These are phyloP conservation scores for Trametes meyenii DNA, from an alignment of 768 basidiomycete genomes.

Conservation along the genomic window DNA sequence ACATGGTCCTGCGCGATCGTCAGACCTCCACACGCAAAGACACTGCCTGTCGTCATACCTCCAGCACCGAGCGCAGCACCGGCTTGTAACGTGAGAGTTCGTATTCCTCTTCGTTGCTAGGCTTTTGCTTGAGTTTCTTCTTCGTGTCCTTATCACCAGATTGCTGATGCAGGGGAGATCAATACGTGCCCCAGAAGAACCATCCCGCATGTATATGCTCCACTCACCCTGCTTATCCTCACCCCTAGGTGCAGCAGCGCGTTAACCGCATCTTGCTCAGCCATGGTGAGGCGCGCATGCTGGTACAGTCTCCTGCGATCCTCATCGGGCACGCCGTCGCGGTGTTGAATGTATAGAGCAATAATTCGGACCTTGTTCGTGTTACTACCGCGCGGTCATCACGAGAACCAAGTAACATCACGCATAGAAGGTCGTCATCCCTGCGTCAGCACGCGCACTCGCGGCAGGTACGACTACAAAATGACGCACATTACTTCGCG, in stretches of 20 bases:
- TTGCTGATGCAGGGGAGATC: slow-evolving; percentile 45
- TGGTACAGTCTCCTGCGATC: slow-evolving; percentile 94
- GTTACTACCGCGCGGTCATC: slow-evolving; percentile 52
- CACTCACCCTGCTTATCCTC: slow-evolving; percentile 77
- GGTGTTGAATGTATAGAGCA: slow-evolving; percentile 90
- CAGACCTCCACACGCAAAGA: not conserved
- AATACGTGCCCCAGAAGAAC: slow-evolving; percentile 1
- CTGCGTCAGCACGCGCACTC: slow-evolving; percentile 11
- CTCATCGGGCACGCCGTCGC: slow-evolving; percentile 98
- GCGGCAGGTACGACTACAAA: not conserved
- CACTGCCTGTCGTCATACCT: slow-evolving; percentile 52
- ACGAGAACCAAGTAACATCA: slow-evolving; percentile 5
- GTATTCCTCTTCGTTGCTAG: slow-evolving; percentile 85
- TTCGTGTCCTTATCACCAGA: slow-evolving; percentile 77
- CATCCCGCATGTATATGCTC: not conserved
- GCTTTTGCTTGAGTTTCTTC: slow-evolving; percentile 81
- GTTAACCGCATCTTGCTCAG: slow-evolving; percentile 94
- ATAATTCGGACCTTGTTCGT: slow-evolving; percentile 95
- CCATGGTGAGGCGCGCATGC: slow-evolving; percentile 83
- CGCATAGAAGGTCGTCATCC: not conserved
- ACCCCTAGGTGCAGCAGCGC: slow-evolving; percentile 81
- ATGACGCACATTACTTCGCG: slow-evolving; percentile 73
- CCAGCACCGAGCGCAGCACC: slow-evolving; percentile 74
- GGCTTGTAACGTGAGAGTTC: slow-evolving; percentile 96
- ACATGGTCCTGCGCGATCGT: slow-evolving; percentile 70